These are phyloP conservation scores for Beauveria bassiana DNA, from an alignment of 2,329 filamentous ascomycete genomes.

Conservation along the genomic window DNA sequence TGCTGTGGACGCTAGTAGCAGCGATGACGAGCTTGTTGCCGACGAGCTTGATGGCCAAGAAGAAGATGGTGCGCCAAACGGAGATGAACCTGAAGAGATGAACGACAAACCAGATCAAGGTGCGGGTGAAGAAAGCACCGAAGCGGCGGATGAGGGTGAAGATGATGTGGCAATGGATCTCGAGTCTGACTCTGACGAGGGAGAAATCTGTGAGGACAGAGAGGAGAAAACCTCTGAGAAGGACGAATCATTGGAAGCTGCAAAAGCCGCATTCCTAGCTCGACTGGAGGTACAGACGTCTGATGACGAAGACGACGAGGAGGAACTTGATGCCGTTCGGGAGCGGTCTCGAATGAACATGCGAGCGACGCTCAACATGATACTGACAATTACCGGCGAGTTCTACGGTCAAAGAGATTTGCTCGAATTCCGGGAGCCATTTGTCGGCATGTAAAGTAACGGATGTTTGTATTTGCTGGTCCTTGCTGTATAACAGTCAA, in stretches of 20 bases:
- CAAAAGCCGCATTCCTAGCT: slow-evolving; percentile 40
- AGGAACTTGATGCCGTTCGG: slow-evolving; percentile 20
- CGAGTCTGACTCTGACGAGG: slow-evolving; percentile 28
- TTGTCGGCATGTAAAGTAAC: slow-evolving; percentile 26
- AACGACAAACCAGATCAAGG: slow-evolving; percentile 9
- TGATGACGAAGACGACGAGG: slow-evolving; percentile 15
- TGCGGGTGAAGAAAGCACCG: slow-evolving; percentile 13
- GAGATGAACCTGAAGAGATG: slow-evolving; percentile 18
- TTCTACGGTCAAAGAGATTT: slow-evolving; percentile 85
- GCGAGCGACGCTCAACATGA: slow-evolving; percentile 81
- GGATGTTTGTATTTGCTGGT: neutral
- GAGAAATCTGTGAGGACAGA: slow-evolving; percentile 23
- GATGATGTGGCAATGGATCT: slow-evolving; percentile 38
- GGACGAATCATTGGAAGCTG: slow-evolving; percentile 33
- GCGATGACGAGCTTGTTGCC: slow-evolving; percentile 29
- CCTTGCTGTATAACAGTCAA: neutral
- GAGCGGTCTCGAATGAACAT: slow-evolving; percentile 39
- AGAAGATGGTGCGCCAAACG: slow-evolving; percentile 17
- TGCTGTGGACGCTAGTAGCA: slow-evolving; percentile 38
- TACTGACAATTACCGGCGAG: slow-evolving; percentile 79
- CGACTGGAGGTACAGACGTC: slow-evolving; percentile 28
- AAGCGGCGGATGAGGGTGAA: slow-evolving; percentile 17
- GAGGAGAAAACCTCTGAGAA: slow-evolving; percentile 16
- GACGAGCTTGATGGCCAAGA: slow-evolving; percentile 21
- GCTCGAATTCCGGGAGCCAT: slow-evolving; percentile 63